Conservation (phyloP, 2,329 filamentous ascomycete genomes). For the Nannizzia gypsea region DNA sequence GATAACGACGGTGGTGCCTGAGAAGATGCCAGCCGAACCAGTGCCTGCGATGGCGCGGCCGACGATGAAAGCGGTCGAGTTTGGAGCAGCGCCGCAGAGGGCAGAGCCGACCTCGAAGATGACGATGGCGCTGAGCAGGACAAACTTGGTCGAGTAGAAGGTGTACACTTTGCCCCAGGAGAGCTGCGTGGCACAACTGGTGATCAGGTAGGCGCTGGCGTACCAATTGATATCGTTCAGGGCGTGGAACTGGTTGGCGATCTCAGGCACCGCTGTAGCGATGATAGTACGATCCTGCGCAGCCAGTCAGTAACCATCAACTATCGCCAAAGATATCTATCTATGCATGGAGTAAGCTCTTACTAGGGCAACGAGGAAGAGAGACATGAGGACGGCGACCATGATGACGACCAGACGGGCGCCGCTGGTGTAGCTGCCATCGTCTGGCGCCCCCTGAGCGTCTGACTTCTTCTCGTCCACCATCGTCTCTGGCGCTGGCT, state of each 20-base stretch:
- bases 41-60: slow-evolving; percentile 30
- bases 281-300: background rate
- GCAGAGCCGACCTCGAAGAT: slow-evolving; percentile 21
- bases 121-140: slow-evolving; percentile 19
- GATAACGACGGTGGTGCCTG: slow-evolving; percentile 24
- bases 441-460: background rate
- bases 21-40: slow-evolving; percentile 28
- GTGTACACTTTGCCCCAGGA: slow-evolving; percentile 32
- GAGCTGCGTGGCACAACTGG: slow-evolving; percentile 19
- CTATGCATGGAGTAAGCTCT: slow-evolving; percentile 10
- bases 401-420: slow-evolving; percentile 4
- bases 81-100: slow-evolving; percentile 13
- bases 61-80: background rate
- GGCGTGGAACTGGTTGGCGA: slow-evolving; percentile 26
- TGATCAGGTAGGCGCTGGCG: slow-evolving; percentile 24
- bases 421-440: background rate
- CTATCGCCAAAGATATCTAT: background rate
- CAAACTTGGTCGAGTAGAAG: slow-evolving; percentile 29
- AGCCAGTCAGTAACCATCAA: background rate
- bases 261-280: slow-evolving; percentile 25
- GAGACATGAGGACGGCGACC: slow-evolving; percentile 6
- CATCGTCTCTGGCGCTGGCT: background rate
- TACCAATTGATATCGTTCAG: slow-evolving; percentile 28
- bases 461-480: background rate
- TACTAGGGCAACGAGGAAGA: slow-evolving; percentile 11